A percentile compares a stretch with the other conserved stretches of the same genome.
Evolutionary conservation across 352 stramenopile species (phyloP).

Genomic region (Phytophthora tubulina): DNA sequence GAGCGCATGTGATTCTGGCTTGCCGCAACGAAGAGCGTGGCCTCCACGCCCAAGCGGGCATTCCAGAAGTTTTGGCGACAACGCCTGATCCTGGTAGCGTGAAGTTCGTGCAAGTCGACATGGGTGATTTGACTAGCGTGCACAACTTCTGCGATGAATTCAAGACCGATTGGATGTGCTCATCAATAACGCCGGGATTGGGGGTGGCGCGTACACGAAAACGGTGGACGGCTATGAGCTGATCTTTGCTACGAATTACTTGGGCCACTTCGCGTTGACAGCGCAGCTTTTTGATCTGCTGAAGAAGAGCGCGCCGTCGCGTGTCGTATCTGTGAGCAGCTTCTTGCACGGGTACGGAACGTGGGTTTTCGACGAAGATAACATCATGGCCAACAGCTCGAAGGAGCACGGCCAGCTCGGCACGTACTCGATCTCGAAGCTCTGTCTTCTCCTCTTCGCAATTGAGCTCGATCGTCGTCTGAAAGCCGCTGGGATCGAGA

Average conservation of each 20-base stretch:
- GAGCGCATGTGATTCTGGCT: constrained; percentile 50
- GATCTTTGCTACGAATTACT: constrained; percentile 71
- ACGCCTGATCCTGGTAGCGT: constrained; percentile 25
- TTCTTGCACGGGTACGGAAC: constrained; percentile 29
- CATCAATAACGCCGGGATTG: constrained; percentile 61
- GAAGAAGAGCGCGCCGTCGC: constrained; percentile 25
- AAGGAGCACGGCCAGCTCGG: constrained; percentile 23
- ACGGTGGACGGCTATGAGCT: constrained; percentile 53
- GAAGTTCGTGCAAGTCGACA: constrained; percentile 55
- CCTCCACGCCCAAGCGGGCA: constrained; percentile 16
- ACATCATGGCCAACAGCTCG: constrained; percentile 28
- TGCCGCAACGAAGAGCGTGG: constrained; percentile 42
- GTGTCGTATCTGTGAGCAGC: constrained; percentile 58
- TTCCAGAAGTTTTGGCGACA: constrained; percentile 16
- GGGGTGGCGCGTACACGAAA: constrained; percentile 40
- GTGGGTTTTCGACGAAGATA: constrained; percentile 23
- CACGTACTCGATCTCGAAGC: constrained; percentile 55
- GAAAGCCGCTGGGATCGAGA: constrained; percentile 19
- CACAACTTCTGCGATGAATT: constrained; percentile 43
- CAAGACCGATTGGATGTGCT: constrained; percentile 53
- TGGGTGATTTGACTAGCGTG: constrained; percentile 48
- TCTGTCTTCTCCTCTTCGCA: constrained; percentile 67
- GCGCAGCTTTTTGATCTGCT: constrained; percentile 50
- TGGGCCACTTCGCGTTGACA: constrained; percentile 69
- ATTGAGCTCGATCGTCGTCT: constrained; percentile 54